Evolutionary conservation across 306 rosid genomes (phyloP), one percentile per base, ranked within the genome.

Genomic region (Begonia peltatifolia): DNA sequence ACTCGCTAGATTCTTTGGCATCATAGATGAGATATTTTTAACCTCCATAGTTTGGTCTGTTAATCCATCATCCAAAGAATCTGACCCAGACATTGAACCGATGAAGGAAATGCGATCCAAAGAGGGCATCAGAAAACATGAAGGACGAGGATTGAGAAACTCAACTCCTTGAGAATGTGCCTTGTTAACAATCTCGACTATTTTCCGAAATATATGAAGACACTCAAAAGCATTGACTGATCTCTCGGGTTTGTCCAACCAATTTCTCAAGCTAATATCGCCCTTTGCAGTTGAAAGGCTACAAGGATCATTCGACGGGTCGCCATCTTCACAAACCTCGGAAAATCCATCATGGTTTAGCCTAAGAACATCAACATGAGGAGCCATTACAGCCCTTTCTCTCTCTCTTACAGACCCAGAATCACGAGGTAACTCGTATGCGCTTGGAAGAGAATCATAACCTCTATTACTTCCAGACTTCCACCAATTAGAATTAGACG

Each of bases 71-170:
- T 77, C 89, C 17, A 70, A 76, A 56, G 88, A 74, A 71, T 90
- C 95, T 2, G 95, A 83, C 38, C 97, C 78, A n/a, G 90, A 90
- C 10, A 86, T 95, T 0, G 99, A 90, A 71, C 85, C 95, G 47
- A 90, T 86, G 72, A 90, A 90, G 16, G 95, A 83, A 60, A 86
- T 78, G 63, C 58, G 94, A 73, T 90, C 86, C 74, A 90, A 83
- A 57, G 95, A 83, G 6, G 99, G 86, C 95, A 86, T 83, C 46
- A 86, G 81, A 70, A 86, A 90, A 79, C 99, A 90, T 1, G 99
- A 90, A 58, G 99, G 99, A 72, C 88, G 73, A 49, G 86, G 95
- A 66, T 90, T 90, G 57, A 86, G 94, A 70, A 86, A 86, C 67
- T 81, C 94, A 68, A 90, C 82, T 53, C 99, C 99, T 66, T 83